Conservation (phyloP, 371 early-diverging fungal genomes). For the Saksenaea vasiformis region DNA sequence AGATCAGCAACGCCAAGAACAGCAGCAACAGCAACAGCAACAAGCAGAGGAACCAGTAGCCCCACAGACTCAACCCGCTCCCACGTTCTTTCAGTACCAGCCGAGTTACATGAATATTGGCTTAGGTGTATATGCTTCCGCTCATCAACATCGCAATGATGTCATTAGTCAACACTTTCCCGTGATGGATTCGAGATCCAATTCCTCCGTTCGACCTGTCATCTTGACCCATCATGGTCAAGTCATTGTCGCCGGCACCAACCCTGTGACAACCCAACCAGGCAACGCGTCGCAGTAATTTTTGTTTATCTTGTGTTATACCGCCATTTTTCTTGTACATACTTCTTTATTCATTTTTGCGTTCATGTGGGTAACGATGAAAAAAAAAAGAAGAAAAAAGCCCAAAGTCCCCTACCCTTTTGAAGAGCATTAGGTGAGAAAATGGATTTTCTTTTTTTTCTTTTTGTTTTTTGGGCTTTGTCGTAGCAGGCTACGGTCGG, state of each 20-base stretch:
- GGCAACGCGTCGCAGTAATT: neutral
- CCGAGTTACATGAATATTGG: slow-evolving; percentile 12
- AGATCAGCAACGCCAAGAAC: slow-evolving; percentile 14
- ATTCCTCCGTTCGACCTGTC: slow-evolving; percentile 3
- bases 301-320: neutral
- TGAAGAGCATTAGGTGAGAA: too few relatives aligned
- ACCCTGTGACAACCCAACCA: neutral
- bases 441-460: too few relatives aligned
- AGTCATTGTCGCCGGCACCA: slow-evolving; percentile 5
- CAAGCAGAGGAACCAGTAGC: neutral
- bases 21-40: slow-evolving; percentile 12
- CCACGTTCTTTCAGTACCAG: slow-evolving; percentile 3
- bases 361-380: neutral
- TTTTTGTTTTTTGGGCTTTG: too few relatives aligned
- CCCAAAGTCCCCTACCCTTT: too few relatives aligned
- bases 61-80: slow-evolving; percentile 10
- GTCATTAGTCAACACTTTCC: slow-evolving; percentile 16
- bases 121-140: slow-evolving; percentile 14
- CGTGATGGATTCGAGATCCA: neutral
- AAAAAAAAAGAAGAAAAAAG: too few relatives aligned
- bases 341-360: neutral
- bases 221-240: slow-evolving; percentile 11
- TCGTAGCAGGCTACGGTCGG: too few relatives aligned
- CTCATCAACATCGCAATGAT: slow-evolving; percentile 16
- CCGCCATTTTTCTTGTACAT: neutral